Evolutionary conservation across 2,329 filamentous ascomycete genomes (phyloP).

Genomic region (Talaromyces marneffei): DNA sequence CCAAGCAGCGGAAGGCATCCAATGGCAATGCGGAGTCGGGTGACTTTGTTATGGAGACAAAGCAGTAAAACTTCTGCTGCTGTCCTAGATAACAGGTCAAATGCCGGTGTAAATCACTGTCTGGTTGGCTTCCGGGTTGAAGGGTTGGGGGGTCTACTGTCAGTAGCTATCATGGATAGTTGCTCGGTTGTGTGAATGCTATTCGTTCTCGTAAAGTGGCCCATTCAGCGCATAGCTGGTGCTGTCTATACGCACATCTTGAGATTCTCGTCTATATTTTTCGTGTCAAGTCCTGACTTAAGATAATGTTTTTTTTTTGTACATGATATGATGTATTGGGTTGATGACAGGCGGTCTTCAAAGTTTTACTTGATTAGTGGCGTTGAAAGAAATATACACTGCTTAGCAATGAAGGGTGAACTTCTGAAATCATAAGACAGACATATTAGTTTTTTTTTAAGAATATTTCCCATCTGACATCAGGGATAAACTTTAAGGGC

Average conservation of each 20-base stretch:
- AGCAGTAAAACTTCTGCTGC: conserved; percentile 6
- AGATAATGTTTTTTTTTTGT: neutral
- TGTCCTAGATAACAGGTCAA: too few species aligned
- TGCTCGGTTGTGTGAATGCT: neutral
- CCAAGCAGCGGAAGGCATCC: conserved; percentile 20
- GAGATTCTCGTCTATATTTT: neutral
- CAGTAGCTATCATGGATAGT: neutral
- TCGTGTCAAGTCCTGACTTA: neutral
- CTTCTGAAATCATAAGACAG: too few species aligned
- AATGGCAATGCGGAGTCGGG: conserved; percentile 1
- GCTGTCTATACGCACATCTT: neutral
- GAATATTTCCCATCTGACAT: too few species aligned
- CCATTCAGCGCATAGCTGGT: neutral
- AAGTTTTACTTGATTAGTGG: neutral
- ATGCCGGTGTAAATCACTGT: neutral
- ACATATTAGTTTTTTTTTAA: too few species aligned
- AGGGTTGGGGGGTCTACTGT: neutral
- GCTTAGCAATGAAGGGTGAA: neutral
- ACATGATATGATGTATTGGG: neutral
- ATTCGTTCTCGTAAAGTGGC: neutral
- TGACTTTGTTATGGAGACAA: conserved; percentile 11
- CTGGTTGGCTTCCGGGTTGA: neutral
- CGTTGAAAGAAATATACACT: neutral
- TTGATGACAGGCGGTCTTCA: neutral
- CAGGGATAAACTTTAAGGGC: too few species aligned